These are phyloP conservation scores for Plantago rigida DNA, from an alignment of 305 asterid species.

Conservation along the genomic window DNA sequence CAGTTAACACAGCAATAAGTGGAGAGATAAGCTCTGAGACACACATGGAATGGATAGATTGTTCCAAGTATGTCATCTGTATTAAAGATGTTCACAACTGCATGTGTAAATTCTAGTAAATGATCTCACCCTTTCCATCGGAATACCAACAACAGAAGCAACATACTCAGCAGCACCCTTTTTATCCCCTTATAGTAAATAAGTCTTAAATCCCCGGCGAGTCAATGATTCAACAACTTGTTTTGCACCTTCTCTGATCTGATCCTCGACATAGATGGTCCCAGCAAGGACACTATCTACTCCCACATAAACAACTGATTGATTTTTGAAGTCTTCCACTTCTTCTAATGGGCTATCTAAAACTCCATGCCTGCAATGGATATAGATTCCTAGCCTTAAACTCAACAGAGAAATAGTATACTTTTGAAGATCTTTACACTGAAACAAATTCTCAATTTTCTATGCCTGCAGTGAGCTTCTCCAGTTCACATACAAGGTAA, in stretches of 20 bases:
- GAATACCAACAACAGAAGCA: conserved; percentile 94
- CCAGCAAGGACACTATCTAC: conserved; percentile 81
- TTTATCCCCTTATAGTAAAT: conserved; percentile 93
- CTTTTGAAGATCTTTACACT: neutral
- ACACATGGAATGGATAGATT: neutral
- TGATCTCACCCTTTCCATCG: conserved; percentile 64
- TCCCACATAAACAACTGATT: conserved; percentile 84
- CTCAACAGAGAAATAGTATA: conserved; percentile 4
- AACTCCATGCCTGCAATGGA: conserved; percentile 65
- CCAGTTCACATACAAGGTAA: conserved; percentile 3
- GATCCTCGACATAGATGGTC: conserved; percentile 85
- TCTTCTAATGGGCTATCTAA: conserved; percentile 52
- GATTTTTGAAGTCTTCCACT: conserved; percentile 72
- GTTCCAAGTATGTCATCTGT: too few species aligned
- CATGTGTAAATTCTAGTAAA: conserved; percentile 1
- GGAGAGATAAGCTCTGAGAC: conserved; percentile 1
- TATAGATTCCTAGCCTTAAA: conserved; percentile 3
- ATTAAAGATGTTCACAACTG: too few species aligned
- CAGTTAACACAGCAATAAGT: neutral
- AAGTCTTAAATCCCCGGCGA: conserved; percentile 65
- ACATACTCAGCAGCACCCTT: conserved; percentile 81
- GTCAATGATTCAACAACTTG: conserved; percentile 69
- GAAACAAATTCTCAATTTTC: conserved; percentile 4
- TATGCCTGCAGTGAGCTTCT: neutral
- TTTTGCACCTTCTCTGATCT: conserved; percentile 87